Base-by-base conservation (phyloP, 192 early-diverging fungal genomes). In the Coemansia sp. region DNA sequence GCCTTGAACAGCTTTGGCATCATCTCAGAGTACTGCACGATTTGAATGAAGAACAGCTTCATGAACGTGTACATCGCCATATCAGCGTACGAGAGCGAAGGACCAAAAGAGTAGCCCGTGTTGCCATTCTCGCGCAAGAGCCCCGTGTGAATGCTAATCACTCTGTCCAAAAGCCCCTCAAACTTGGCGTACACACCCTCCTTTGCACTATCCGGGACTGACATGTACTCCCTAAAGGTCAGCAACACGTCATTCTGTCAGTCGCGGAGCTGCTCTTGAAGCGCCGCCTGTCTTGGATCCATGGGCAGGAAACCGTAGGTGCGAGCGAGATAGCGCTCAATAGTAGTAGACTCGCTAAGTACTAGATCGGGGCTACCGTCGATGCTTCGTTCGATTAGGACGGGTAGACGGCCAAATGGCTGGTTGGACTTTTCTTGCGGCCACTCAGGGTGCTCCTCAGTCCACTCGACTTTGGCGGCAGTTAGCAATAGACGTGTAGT, bases 281-380 rank as follows among this genome's bases (percentile, higher is more conserved):
- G 50, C 5, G 78, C 79, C 12, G 83, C 73, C 38, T 81, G 72
- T 40, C 73, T 72, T 13, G 66, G 65, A 36, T 69, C 68, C 5
- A 34, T 39, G n/a, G 82, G 81, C 34, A 75, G 46, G 33, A 85
- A 70, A n/a, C 72, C 83, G 62, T 85, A 87, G 68, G 80, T 85
- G 64, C 67, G 58, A 13, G 85, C 69, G 3, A 89, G 72, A 57
- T 86, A 87, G 41, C 88, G 86, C 58, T 85, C 85, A 62, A 89
- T 89, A 4, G 75, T 78, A 13, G 73, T 66, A 1, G 80, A 68
- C 40, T 89, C 85, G 15, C 78, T 72, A 5, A 87, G 57, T 12
- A 74, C 20, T 46, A 85, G 65, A 18, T 70, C 72, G 18, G 47
- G 61, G 20, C 57, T 69, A 16, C 68, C 72, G 41, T 79, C 50